Percentiles rank a stretch among this genome's conserved stretches.
These are phyloP conservation scores for Endocarpon pusillum DNA, from an alignment of 495 filamentous ascomycete genomes.

Conservation along the genomic window DNA sequence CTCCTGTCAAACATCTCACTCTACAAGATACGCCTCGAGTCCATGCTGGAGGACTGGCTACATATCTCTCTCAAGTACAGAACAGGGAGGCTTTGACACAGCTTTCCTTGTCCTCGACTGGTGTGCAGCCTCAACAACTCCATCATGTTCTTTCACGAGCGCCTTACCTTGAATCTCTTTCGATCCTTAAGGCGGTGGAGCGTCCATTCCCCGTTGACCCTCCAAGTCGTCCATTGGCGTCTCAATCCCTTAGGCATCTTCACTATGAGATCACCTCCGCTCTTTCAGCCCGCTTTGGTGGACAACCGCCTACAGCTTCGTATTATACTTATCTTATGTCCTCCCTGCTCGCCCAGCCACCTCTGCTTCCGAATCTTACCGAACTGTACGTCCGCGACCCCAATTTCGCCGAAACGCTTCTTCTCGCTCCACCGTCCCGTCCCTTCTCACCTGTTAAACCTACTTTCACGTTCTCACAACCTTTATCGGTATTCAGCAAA, in stretches of 20 bases:
- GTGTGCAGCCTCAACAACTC: constrained; percentile 42
- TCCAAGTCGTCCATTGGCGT: constrained; percentile 44
- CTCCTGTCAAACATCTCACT: constrained; percentile 48
- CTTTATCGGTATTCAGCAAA: constrained; percentile 72
- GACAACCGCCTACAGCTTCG: constrained; percentile 41
- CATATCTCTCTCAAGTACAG: constrained; percentile 36
- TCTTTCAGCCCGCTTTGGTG: constrained; percentile 26
- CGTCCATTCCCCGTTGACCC: constrained; percentile 44
- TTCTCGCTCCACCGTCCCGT: constrained; percentile 43
- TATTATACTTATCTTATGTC: constrained; percentile 81
- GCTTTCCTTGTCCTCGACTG: constrained; percentile 49
- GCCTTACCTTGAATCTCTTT: constrained; percentile 43
- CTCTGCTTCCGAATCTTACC: constrained; percentile 47
- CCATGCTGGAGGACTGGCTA: constrained; percentile 48
- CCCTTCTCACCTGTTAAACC: constrained; percentile 23
- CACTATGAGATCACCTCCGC: constrained; percentile 66
- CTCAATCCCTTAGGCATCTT: constrained; percentile 45
- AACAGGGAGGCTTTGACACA: constrained; percentile 35
- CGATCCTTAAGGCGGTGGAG: constrained; percentile 46
- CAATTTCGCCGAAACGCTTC: constrained; percentile 56
- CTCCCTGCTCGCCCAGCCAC: constrained; percentile 54
- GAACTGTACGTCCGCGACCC: constrained; percentile 75
- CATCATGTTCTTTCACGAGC: constrained; percentile 45
- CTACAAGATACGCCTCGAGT: constrained; percentile 51
- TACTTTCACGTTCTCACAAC: constrained; percentile 35